phyloP scores from a whole-genome alignment of 768 basidiomycete genomes.

The Suillus paluster region DNA sequence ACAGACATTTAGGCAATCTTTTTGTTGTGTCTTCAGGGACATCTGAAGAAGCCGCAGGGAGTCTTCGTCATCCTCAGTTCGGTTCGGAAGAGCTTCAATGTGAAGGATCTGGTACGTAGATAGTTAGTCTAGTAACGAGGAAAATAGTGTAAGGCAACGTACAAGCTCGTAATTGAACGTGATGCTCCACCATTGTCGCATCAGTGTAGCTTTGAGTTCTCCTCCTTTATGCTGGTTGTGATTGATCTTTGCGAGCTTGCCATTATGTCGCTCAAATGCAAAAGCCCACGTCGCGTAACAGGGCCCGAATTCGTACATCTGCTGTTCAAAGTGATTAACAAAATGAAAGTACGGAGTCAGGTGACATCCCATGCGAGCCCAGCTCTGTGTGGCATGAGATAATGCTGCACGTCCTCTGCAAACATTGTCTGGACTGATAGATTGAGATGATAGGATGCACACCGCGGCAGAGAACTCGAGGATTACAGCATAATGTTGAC shows the following conservation, averaged over 20 bases:
- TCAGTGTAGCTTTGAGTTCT: neutral
- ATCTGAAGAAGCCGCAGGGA: too few relatives aligned
- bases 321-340: too few relatives aligned
- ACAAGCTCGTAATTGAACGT: too few relatives aligned
- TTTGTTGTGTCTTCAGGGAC: too few relatives aligned
- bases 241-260: neutral
- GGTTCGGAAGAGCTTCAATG: too few relatives aligned
- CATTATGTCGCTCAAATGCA: conserved; percentile 1
- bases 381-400: neutral
- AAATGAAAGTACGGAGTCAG: neutral
- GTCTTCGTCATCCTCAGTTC: too few relatives aligned
- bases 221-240: neutral
- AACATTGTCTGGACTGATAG: neutral
- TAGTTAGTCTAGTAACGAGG: too few relatives aligned
- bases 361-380: conserved; percentile 3
- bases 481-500: neutral
- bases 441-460: neutral
- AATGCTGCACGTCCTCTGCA: neutral
- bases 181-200: neutral
- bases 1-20: too few relatives aligned
- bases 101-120: too few relatives aligned
- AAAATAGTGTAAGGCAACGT: too few relatives aligned
- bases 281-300: neutral
- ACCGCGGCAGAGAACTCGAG: neutral
- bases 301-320: too few relatives aligned